Percentiles rank a stretch among this genome's conserved stretches.
These are phyloP conservation scores for Capronia americana DNA, from an alignment of 2,329 filamentous ascomycete species.

Conservation along the genomic window DNA sequence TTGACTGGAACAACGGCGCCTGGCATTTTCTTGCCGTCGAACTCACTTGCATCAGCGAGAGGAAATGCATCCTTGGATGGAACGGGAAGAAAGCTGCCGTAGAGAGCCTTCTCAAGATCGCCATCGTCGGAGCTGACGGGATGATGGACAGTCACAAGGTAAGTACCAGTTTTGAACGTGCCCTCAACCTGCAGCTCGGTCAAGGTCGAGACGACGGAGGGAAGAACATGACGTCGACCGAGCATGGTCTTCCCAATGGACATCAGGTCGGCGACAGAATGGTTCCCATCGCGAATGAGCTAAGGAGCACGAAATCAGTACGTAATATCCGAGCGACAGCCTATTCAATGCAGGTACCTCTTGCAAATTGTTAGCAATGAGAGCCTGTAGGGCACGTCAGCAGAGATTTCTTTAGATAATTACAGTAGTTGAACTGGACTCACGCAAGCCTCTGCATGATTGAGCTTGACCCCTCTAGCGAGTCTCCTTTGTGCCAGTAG, in stretches of 20 bases:
- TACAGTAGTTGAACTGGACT: slow-evolving; percentile 14
- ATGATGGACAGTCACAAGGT: slow-evolving; percentile 91
- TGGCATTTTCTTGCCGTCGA: slow-evolving; percentile 71
- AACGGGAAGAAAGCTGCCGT: slow-evolving; percentile 87
- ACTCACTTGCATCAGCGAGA: slow-evolving; percentile 67
- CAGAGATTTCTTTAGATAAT: background rate
- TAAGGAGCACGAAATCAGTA: slow-evolving; percentile 42
- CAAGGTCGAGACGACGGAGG: slow-evolving; percentile 78
- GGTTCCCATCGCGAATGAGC: slow-evolving; percentile 94
- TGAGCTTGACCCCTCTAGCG: slow-evolving; percentile 84
- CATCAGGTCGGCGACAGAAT: slow-evolving; percentile 94
- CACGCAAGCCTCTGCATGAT: slow-evolving; percentile 87
- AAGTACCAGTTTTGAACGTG: slow-evolving; percentile 88
- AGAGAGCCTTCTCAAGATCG: slow-evolving; percentile 82
- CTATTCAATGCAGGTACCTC: slow-evolving; percentile 62
- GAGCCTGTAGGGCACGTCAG: slow-evolving; percentile 42
- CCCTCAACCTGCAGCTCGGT: slow-evolving; percentile 91
- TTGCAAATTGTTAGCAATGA: slow-evolving; percentile 85
- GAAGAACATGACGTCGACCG: slow-evolving; percentile 87
- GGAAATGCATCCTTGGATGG: slow-evolving; percentile 74
- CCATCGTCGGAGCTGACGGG: slow-evolving; percentile 87
- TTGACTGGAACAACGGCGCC: slow-evolving; percentile 79
- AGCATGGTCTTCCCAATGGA: slow-evolving; percentile 88
- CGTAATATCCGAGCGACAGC: background rate
- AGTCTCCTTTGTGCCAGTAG: slow-evolving; percentile 85